Evolutionary conservation across 2,329 filamentous ascomycete genomes (phyloP).

Genomic region (Exophiala bonariae): DNA sequence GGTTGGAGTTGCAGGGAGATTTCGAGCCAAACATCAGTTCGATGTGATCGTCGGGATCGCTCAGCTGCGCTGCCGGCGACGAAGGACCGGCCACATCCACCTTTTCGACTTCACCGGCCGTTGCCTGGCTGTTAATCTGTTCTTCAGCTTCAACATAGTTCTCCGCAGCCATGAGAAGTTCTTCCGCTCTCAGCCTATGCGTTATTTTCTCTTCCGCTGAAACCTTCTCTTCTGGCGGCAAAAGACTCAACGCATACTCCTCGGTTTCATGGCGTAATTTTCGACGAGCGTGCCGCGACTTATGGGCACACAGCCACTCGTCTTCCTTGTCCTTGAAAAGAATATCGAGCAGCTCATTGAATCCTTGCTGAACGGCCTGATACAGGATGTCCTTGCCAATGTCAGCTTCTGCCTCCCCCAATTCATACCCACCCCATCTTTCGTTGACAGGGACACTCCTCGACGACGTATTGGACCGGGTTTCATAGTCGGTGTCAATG

Average conservation of each 20-base stretch:
- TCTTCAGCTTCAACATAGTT: conserved; percentile 33
- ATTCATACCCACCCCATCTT: conserved; percentile 74
- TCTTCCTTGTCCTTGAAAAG: conserved; percentile 83
- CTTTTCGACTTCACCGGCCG: background rate
- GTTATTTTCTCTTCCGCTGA: conserved; percentile 32
- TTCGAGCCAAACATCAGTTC: conserved; percentile 13
- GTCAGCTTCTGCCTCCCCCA: conserved; percentile 77
- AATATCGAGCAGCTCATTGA: conserved; percentile 87
- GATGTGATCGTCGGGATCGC: conserved; percentile 29
- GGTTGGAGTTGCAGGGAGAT: background rate
- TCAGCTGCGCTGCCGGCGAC: conserved; percentile 19
- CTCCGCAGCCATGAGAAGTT: conserved; percentile 40
- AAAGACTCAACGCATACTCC: conserved; percentile 29
- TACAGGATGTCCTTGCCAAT: conserved; percentile 87
- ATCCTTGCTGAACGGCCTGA: conserved; percentile 85
- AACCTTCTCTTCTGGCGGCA: conserved; percentile 31
- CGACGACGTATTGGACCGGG: conserved; percentile 72
- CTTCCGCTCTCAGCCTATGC: conserved; percentile 15
- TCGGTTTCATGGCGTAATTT: conserved; percentile 49
- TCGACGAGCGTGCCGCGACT: conserved; percentile 63
- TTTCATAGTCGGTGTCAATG: conserved; percentile 66
- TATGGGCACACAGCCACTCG: conserved; percentile 66
- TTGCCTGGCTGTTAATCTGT: conserved; percentile 2
- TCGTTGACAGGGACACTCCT: conserved; percentile 65
- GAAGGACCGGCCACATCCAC: conserved; percentile 23